Conservation (phyloP, 2,329 filamentous ascomycete genomes). For the Ustilaginoidea virens region DNA sequence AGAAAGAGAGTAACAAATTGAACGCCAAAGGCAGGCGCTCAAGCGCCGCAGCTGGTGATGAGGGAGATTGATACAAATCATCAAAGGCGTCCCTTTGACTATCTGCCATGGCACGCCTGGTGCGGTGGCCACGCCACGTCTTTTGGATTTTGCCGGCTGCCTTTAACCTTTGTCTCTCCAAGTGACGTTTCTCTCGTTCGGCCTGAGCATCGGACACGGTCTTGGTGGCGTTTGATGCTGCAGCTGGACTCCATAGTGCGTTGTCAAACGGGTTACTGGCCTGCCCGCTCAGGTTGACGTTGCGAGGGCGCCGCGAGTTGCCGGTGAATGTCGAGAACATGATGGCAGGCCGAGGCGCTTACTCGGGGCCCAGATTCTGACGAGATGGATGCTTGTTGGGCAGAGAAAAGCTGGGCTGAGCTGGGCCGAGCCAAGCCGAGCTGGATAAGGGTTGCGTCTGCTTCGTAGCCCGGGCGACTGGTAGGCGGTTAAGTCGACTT, state of each 20-base stretch:
- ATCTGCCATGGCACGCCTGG: constrained; percentile 41
- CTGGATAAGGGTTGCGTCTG: no score
- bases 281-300: constrained; percentile 87
- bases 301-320: constrained; percentile 66
- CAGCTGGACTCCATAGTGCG: constrained; percentile 38
- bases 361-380: not conserved
- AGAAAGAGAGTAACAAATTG: constrained; percentile 33
- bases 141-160: constrained; percentile 63
- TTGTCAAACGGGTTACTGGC: constrained; percentile 65
- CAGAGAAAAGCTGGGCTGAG: no score
- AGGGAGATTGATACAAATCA: constrained; percentile 29
- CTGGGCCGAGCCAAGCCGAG: no score
- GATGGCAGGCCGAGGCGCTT: constrained; percentile 7
- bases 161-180: constrained; percentile 61
- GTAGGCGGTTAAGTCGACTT: no score
- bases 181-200: constrained; percentile 65
- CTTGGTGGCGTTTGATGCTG: constrained; percentile 51
- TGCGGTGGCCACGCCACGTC: constrained; percentile 64
- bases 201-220: constrained; percentile 77
- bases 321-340: constrained; percentile 95
- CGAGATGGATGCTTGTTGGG: no score
- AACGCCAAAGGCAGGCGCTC: constrained; percentile 25
- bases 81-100: constrained; percentile 49
- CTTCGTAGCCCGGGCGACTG: no score
- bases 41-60: constrained; percentile 14